A percentile compares a stretch with the other conserved stretches of the same genome.
phyloP scores from a whole-genome alignment of 345 rosid species.

The Raphanus sativus region DNA sequence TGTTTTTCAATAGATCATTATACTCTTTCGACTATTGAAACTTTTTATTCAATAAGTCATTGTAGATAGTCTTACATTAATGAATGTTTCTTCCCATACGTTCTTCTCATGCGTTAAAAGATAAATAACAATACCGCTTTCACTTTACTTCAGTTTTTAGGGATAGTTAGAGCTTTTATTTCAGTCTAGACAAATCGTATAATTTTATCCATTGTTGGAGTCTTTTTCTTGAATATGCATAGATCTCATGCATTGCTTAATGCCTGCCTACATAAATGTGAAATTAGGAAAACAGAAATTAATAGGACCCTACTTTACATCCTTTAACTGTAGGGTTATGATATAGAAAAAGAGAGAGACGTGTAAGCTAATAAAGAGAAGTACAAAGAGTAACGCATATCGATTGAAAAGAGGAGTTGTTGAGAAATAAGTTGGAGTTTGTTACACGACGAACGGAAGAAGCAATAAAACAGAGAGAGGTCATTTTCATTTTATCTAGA shows the following conservation, averaged over 20 bases:
- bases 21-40: background rate
- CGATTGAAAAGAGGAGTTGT: too few relatives aligned
- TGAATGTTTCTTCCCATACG: too few relatives aligned
- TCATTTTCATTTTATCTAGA: too few relatives aligned
- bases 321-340: background rate
- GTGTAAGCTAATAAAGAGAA: too few relatives aligned
- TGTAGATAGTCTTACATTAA: background rate
- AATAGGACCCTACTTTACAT: background rate
- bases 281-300: background rate
- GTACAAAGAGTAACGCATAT: too few relatives aligned
- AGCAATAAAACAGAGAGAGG: too few relatives aligned
- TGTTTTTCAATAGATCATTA: background rate
- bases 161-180: background rate
- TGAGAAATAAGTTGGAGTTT: too few relatives aligned
- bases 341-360: too few relatives aligned
- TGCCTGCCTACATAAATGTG: too few relatives aligned
- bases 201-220: background rate
- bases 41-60: background rate
- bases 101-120: too few relatives aligned
- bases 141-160: background rate
- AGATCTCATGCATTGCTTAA: too few relatives aligned
- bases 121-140: background rate
- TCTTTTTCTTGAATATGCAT: background rate
- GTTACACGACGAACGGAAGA: too few relatives aligned
- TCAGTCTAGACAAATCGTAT: background rate